A percentile compares a stretch with the other conserved stretches of the same genome.
Conservation (phyloP, 2,329 filamentous ascomycete genomes). For the Plenodomus biglobosus region DNA sequence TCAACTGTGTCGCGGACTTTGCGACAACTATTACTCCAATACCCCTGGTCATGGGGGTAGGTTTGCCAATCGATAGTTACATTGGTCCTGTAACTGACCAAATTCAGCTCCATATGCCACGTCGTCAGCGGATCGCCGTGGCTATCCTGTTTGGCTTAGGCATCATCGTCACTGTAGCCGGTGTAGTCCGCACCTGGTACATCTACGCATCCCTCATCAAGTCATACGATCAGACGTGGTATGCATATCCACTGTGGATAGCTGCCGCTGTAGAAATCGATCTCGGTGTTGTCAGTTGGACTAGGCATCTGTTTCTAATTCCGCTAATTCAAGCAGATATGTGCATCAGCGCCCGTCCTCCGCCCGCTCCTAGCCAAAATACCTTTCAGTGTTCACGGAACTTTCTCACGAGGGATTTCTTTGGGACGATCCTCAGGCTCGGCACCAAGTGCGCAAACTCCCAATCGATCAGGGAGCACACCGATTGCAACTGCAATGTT, state of each 20-base stretch:
- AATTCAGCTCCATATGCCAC: conserved; percentile 45
- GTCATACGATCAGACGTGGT: conserved; percentile 51
- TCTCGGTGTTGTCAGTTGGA: conserved; percentile 47
- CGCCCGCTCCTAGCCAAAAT: conserved; percentile 32
- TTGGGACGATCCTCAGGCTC: conserved; percentile 6
- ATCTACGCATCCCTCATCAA: conserved; percentile 47
- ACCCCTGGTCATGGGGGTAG: conserved; percentile 45
- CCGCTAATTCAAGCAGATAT: conserved; percentile 22
- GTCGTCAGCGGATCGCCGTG: conserved; percentile 45
- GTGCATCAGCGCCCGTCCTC: conserved; percentile 37
- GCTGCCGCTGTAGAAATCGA: conserved; percentile 51
- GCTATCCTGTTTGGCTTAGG: conserved; percentile 46
- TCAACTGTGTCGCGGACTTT: conserved; percentile 49
- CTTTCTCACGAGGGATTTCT: conserved; percentile 16
- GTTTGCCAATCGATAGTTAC: background rate
- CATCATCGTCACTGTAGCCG: conserved; percentile 48
- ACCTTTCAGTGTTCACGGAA: conserved; percentile 25
- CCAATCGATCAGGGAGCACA: conserved; percentile 1
- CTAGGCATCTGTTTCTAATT: background rate
- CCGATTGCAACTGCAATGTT: conserved; percentile 7
- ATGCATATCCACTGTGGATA: conserved; percentile 52
- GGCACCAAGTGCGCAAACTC: conserved; percentile 7
- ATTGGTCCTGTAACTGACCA: background rate
- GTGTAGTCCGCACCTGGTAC: conserved; percentile 48
- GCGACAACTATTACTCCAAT: conserved; percentile 48